Evolutionary conservation across 176 grass and related monocot species (phyloP), one percentile per base, ranked within the genome.

Genomic region (Oryza punctata): DNA sequence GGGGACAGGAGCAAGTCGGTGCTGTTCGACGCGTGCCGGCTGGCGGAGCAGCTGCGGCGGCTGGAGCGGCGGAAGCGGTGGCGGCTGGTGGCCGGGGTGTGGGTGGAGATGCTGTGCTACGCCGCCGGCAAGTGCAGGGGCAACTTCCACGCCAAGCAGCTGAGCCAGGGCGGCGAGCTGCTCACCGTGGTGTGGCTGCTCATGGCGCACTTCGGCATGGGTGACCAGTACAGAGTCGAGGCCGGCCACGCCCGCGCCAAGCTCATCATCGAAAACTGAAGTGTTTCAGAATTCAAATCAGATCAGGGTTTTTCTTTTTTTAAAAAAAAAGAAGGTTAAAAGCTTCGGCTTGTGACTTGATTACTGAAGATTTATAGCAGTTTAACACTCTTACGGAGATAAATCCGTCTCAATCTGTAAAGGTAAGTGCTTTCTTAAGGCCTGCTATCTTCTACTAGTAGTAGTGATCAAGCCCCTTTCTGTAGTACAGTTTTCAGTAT

Each of bases 121-220:
- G 76, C 82, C 1, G 82, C 87, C n/a, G 67, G 77, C 16, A 59
- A 59, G 52, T 59, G 52, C 52, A 59, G 52, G 16, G 52, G 52
- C 2, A 80, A 89, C 63, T 85, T 66, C 7, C 87, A 89, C 72
- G 87, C 82, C 8, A 89, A 89, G 35, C 87, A 89, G 78, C 69
- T 89, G 4, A 85, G 63, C 38, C 15, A 41, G 5, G 87, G 87
- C 1, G 77, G 82, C 7, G 88, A 82, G 82, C 71, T 85, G 38
- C 77, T 89, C 41, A 82, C 52, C 52, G 52, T 59, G 6, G 52
- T 59, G 52, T 59, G 52, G 82, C 71, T 85, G 38, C 77, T 89
- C 41, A 82, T 81, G 82, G 82, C 77, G 45, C 87, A 81, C 47
- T 66, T 89, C 54, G 77, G 77, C n/a, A 89, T 89, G 66, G 82